Evolutionary conservation across 176 grass and related monocot species (phyloP), one percentile per base, ranked within the genome.

Genomic region (Aegilops umbellulata): DNA sequence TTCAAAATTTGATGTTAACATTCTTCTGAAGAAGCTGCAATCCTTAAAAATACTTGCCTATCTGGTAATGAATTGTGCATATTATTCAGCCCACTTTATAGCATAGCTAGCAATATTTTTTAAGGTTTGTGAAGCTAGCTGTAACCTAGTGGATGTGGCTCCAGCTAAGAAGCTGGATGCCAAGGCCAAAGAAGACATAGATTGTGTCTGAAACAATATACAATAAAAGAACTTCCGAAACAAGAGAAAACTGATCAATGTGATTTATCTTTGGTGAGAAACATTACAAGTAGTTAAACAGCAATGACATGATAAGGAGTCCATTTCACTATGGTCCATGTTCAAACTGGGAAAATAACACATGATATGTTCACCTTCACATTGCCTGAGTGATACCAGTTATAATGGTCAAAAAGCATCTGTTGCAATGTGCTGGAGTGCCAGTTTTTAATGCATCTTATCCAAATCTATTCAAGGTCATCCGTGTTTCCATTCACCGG

Each of bases 391-490:
- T n/a, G 87, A 90, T 73, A 93, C 47, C 79, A 98, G 86, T 60
- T 95, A 68, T 93, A 91, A 44, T 92, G 80, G 32, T 89, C 76
- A 73, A 78, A 81, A 86, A 98, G 93, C 82, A 98, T 85, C 11
- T 95, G 87, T 62, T 82, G 89, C 69, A 98, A 78, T 44, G 93
- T 85, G 69, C 91, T 95, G 35, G 91, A 98, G 68, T 98, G 95
- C 32, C 93, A 98, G 58, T 87, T 88, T 65, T 93, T 60, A 20
- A 98, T 90, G 77, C 95, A 97, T 57, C 79, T 74, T 69, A 62
- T 88, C 93, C 95, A 97, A 82, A 97, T 88, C 8, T 93, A 80
- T n/a, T 86, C 65, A 76, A 98, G 44, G 55, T 77, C 88, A 63
- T 95, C 89, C 3, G 69, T 87, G 55, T 81, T 90, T 65, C 66